These are phyloP conservation scores for Combretum micranthum DNA, from an alignment of 345 rosid species.

Conservation along the genomic window DNA sequence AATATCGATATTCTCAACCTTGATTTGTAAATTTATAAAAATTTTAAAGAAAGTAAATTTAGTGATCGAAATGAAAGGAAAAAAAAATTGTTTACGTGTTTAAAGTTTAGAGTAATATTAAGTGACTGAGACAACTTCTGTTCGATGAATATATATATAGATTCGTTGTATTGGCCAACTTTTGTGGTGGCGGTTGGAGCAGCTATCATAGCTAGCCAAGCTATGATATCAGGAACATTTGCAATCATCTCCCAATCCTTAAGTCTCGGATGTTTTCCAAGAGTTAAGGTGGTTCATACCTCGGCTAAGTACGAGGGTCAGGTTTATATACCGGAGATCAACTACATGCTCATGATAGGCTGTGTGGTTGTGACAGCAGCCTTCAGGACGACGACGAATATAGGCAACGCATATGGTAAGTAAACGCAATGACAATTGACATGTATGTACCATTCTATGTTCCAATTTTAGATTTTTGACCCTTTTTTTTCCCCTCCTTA, in stretches of 20 bases:
- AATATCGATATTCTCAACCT: too few species aligned
- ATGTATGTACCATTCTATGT: too few species aligned
- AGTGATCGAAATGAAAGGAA: too few species aligned
- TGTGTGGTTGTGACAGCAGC: slow-evolving; percentile 44
- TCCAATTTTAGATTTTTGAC: too few species aligned
- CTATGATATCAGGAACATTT: slow-evolving; percentile 75
- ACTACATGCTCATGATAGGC: slow-evolving; percentile 63
- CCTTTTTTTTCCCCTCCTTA: too few species aligned
- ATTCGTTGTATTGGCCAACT: slow-evolving; percentile 65
- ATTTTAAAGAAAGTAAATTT: too few species aligned
- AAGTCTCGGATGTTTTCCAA: slow-evolving; percentile 65
- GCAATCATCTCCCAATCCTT: slow-evolving; percentile 58
- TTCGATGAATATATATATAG: slow-evolving; percentile 17
- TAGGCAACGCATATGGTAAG: slow-evolving; percentile 79
- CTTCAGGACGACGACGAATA: slow-evolving; percentile 50
- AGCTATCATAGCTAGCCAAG: slow-evolving; percentile 79
- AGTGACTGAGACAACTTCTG: not conserved
- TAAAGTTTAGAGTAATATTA: not conserved
- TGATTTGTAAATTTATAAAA: too few species aligned
- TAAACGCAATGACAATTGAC: too few species aligned
- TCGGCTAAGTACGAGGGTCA: slow-evolving; percentile 76
- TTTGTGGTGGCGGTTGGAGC: slow-evolving; percentile 73
- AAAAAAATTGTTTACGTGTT: too few species aligned
- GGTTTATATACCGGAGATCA: slow-evolving; percentile 78
- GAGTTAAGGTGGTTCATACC: slow-evolving; percentile 74